Evolutionary conservation across 2,329 filamentous ascomycete genomes (phyloP).

Genomic region (Lojkania enalia): DNA sequence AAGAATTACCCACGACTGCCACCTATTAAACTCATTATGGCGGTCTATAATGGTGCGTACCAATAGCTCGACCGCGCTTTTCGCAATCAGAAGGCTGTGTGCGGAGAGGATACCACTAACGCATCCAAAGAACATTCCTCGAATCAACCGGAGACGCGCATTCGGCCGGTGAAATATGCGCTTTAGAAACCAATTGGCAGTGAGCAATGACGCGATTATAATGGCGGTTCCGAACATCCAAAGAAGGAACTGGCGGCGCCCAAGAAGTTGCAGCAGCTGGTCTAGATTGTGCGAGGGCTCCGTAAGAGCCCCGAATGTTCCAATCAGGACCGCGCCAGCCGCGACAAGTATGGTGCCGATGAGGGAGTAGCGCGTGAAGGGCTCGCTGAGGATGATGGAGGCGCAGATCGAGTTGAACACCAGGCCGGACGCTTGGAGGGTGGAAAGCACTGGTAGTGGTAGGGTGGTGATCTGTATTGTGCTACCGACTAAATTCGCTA

Average conservation of each 20-base stretch:
- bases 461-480: constrained; percentile 97
- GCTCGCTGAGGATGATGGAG: constrained; percentile 86
- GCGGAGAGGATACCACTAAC: constrained; percentile 90
- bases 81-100: constrained; percentile 89
- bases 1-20: constrained; percentile 93
- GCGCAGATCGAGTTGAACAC: constrained; percentile 99
- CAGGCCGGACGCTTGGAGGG: constrained; percentile 90
- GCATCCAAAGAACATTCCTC: constrained; percentile 85
- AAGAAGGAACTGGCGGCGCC: constrained; percentile 72
- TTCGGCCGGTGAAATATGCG: constrained; percentile 51
- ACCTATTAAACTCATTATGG: constrained; percentile 90
- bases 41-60: constrained; percentile 83
- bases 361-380: constrained; percentile 92
- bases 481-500: constrained; percentile 91
- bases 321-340: constrained; percentile 85
- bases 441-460: constrained; percentile 90
- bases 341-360: constrained; percentile 88
- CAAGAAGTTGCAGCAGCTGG: constrained; percentile 77
- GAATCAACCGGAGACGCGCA: constrained; percentile 70
- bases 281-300: constrained; percentile 87
- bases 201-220: constrained; percentile 69
- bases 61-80: constrained; percentile 92
- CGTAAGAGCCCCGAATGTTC: constrained; percentile 88
- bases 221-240: constrained; percentile 86
- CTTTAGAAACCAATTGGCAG: constrained; percentile 47